These are phyloP conservation scores for Heterococcus sp. DNA, from an alignment of 108 stramenopile species.

Conservation along the genomic window DNA sequence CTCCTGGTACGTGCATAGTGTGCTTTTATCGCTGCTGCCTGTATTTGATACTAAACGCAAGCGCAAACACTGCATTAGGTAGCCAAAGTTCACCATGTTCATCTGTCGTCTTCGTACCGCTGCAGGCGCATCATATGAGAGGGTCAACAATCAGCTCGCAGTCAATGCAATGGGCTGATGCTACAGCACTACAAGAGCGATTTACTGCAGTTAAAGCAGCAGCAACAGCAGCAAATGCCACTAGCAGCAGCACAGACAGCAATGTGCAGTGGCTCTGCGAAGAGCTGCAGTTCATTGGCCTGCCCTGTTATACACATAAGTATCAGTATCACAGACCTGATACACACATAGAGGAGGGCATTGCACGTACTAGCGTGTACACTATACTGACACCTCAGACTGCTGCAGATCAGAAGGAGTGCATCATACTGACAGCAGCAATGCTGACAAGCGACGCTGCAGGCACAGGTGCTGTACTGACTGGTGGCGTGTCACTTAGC, in stretches of 20 bases:
- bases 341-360: too few species aligned
- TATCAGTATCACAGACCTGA: too few species aligned
- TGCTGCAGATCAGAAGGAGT: conserved; percentile 39
- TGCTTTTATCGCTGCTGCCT: not conserved
- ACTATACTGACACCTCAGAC: conserved; percentile 30
- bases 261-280: conserved; percentile 31
- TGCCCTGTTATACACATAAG: conserved; percentile 31
- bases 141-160: not conserved
- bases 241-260: too few species aligned
- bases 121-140: not conserved
- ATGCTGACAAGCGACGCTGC: not conserved
- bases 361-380: conserved; percentile 30
- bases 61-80: too few species aligned
- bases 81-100: too few species aligned
- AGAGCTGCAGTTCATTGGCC: conserved; percentile 8
- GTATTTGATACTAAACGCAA: too few species aligned
- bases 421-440: conserved; percentile 19
- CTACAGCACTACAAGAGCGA: not conserved
- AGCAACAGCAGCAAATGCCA: too few species aligned
- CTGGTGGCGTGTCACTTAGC: conserved; percentile 15
- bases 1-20: conserved; percentile 7
- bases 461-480: not conserved
- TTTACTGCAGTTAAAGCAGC: too few species aligned
- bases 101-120: too few species aligned
- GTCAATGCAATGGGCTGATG: not conserved